Conservation (phyloP, 2,329 filamentous ascomycete species). For the Pseudogymnoascus pannorum region DNA sequence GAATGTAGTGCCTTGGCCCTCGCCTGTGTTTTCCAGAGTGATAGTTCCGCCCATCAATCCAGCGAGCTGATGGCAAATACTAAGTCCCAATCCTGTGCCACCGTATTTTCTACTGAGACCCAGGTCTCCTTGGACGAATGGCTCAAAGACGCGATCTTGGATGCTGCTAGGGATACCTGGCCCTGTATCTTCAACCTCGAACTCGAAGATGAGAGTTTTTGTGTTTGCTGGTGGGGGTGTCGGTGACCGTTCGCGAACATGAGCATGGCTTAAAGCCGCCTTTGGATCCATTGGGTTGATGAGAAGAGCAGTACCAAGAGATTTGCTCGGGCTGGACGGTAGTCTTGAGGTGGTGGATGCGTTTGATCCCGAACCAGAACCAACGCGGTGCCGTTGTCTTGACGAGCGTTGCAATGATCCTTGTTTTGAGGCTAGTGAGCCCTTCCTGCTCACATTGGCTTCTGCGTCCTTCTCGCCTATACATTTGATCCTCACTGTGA, state of each 20-base stretch:
- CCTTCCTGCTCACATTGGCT: slow-evolving; percentile 21
- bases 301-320: slow-evolving; percentile 45
- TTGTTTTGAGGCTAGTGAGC: slow-evolving; percentile 20
- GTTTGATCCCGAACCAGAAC: slow-evolving; percentile 34
- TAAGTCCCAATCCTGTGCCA: slow-evolving; percentile 79
- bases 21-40: slow-evolving; percentile 57
- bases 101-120: slow-evolving; percentile 85
- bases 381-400: slow-evolving; percentile 21
- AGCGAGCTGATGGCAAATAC: slow-evolving; percentile 82
- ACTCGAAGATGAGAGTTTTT: slow-evolving; percentile 69
- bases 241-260: slow-evolving; percentile 46
- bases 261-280: slow-evolving; percentile 25
- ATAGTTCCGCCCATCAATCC: slow-evolving; percentile 76
- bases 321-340: slow-evolving; percentile 24
- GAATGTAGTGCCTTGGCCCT: slow-evolving; percentile 57
- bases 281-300: slow-evolving; percentile 53
- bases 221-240: slow-evolving; percentile 55
- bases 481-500: slow-evolving; percentile 70
- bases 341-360: slow-evolving; percentile 43
- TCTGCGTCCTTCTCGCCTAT: slow-evolving; percentile 44
- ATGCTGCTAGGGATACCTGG: slow-evolving; percentile 75
- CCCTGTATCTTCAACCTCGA: slow-evolving; percentile 81
- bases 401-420: slow-evolving; percentile 19
- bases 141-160: slow-evolving; percentile 81
- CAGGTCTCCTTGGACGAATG: slow-evolving; percentile 88